Evolutionary conservation across 345 rosid genomes (phyloP).

Genomic region (Brassica rapa): DNA sequence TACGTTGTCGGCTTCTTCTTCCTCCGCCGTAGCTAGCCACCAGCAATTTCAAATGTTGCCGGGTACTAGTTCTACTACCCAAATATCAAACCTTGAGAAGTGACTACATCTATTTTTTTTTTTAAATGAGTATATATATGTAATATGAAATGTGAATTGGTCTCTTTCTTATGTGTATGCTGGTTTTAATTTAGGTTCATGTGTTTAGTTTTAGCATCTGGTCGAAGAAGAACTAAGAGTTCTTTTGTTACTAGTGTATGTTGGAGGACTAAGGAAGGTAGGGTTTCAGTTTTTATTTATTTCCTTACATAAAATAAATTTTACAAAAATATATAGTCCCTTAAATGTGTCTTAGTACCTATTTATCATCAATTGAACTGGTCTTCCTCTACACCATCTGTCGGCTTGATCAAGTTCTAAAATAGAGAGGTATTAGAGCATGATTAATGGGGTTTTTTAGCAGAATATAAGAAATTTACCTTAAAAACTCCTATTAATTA

Average conservation of each 20-base stretch:
- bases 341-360: background rate
- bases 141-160: conserved; percentile 33
- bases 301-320: conserved; percentile 15
- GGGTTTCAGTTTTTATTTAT: conserved; percentile 32
- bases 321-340: background rate
- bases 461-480: no score
- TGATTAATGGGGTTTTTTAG: no score
- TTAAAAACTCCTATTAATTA: no score
- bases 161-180: conserved; percentile 34
- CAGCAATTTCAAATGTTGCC: conserved; percentile 42
- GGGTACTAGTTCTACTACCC: conserved; percentile 39
- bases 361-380: background rate
- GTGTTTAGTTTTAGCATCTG: conserved; percentile 25
- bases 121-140: conserved; percentile 18
- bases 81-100: conserved; percentile 32
- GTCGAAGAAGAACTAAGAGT: conserved; percentile 15
- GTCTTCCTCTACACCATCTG: conserved; percentile 3
- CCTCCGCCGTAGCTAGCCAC: conserved; percentile 32
- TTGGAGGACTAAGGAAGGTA: conserved; percentile 27
- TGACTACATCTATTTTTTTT: background rate
- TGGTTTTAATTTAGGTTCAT: conserved; percentile 18
- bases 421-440: conserved; percentile 31
- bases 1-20: conserved; percentile 35
- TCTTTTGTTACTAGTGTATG: conserved; percentile 35
- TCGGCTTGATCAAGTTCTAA: conserved; percentile 15